A percentile compares a stretch with the other conserved stretches of the same genome.
Conservation (phyloP, 345 rosid genomes). For the Salix koriyanagi region DNA sequence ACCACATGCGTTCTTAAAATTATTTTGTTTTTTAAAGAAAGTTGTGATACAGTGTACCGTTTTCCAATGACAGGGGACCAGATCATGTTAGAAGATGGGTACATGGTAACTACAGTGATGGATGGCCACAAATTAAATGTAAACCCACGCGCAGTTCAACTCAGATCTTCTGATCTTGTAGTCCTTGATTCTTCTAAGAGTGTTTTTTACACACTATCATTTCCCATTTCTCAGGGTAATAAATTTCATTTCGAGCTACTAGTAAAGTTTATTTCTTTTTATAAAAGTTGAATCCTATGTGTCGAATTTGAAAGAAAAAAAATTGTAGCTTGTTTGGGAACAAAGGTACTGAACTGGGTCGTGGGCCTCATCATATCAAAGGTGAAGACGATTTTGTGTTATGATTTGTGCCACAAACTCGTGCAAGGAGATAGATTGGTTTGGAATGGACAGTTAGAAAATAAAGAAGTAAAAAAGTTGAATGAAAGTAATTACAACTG, state of each 20-base stretch:
- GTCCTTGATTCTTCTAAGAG: constrained; percentile 44
- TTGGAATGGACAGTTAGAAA: too few relatives aligned
- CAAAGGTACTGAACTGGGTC: neutral
- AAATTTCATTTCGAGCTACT: neutral
- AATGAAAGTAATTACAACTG: too few relatives aligned
- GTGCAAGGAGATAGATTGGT: too few relatives aligned
- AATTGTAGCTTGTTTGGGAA: neutral
- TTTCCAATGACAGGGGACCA: constrained; percentile 29
- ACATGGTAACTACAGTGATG: constrained; percentile 50
- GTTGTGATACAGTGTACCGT: too few relatives aligned
- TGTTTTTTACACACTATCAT: constrained; percentile 45
- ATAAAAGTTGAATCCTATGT: neutral
- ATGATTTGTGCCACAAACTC: too few relatives aligned
- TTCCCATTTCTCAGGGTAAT: constrained; percentile 48
- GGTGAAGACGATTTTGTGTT: too few relatives aligned
- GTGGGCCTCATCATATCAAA: too few relatives aligned
- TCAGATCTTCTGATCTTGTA: constrained; percentile 47
- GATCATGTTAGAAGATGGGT: constrained; percentile 52
- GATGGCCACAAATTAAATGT: constrained; percentile 46
- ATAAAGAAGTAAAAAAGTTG: too few relatives aligned
- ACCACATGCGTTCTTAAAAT: too few relatives aligned
- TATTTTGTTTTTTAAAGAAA: neutral
- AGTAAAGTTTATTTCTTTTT: neutral
- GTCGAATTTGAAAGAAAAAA: neutral
- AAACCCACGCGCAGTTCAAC: constrained; percentile 40